These are phyloP conservation scores for Entomortierella parvispora DNA, from an alignment of 192 early-diverging fungal species.

Conservation along the genomic window DNA sequence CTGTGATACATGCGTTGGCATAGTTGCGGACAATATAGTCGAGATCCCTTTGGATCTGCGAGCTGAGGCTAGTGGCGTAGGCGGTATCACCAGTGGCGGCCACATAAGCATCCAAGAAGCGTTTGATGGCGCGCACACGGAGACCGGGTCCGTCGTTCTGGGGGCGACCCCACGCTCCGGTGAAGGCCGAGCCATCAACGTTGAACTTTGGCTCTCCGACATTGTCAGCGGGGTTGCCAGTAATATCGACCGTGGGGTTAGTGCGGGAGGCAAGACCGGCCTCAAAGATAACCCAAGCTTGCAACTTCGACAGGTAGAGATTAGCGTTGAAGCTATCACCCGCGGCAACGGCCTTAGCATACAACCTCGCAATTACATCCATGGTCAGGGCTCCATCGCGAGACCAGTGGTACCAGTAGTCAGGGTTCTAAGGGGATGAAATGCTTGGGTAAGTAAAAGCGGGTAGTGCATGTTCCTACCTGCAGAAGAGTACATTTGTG, in stretches of 20 bases:
- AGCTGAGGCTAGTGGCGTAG: conserved; percentile 23
- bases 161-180: conserved; percentile 68
- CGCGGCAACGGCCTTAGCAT: conserved; percentile 18
- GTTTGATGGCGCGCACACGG: conserved; percentile 53
- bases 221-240: conserved; percentile 19
- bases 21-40: conserved; percentile 68
- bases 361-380: conserved; percentile 53
- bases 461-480: no score
- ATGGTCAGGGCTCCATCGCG: conserved; percentile 72
- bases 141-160: conserved; percentile 78
- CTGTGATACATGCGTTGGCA: conserved; percentile 24
- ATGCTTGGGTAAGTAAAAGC: conserved; percentile 1
- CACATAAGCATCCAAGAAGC: conserved; percentile 54
- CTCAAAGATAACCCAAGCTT: conserved; percentile 1
- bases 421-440: conserved; percentile 49
- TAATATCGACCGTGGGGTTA: conserved; percentile 13
- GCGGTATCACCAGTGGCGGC: conserved; percentile 27
- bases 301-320: not conserved
- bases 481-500: no score
- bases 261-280: not conserved
- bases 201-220: conserved; percentile 77
- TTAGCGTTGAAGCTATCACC: conserved; percentile 9
- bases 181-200: conserved; percentile 61
- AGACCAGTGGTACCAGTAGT: conserved; percentile 85
- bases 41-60: conserved; percentile 64